These are phyloP conservation scores for Caryopteris hybrid DNA, from an alignment of 305 asterid species.

Conservation along the genomic window DNA sequence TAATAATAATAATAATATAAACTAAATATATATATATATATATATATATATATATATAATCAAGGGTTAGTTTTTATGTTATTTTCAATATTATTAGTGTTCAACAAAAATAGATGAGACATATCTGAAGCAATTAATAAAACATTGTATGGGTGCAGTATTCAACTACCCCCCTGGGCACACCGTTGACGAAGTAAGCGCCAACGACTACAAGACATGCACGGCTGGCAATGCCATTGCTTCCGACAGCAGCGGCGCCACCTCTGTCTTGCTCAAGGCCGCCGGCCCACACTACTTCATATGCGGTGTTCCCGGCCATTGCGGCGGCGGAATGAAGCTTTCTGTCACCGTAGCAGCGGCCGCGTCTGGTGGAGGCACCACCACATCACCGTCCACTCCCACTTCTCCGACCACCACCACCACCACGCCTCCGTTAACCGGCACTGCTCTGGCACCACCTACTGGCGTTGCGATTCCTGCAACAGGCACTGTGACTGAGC, in stretches of 20 bases:
- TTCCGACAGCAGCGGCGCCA: constrained; percentile 79
- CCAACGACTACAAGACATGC: constrained; percentile 62
- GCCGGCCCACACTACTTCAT: constrained; percentile 75
- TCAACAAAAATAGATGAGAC: too few species aligned
- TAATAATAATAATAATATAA: too few species aligned
- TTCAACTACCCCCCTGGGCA: constrained; percentile 77
- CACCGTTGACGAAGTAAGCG: constrained; percentile 72
- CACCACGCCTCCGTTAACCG: constrained; percentile 17
- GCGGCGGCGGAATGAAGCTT: constrained; percentile 84
- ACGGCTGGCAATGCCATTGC: constrained; percentile 52
- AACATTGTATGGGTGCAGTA: constrained; percentile 35
- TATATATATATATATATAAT: too few species aligned
- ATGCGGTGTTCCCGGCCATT: constrained; percentile 68
- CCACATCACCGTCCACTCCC: constrained; percentile 29
- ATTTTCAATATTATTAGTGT: too few species aligned
- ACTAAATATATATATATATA: too few species aligned
- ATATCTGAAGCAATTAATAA: too few species aligned
- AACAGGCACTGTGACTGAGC: constrained; percentile 9
- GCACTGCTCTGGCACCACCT: constrained; percentile 26
- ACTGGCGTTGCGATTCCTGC: constrained; percentile 14
- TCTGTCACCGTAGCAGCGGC: constrained; percentile 44
- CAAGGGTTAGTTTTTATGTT: too few species aligned
- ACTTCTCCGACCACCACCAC: constrained; percentile 20
- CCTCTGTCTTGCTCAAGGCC: constrained; percentile 61
- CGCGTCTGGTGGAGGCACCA: constrained; percentile 15